Evolutionary conservation across 257 asterid species (phyloP), one percentile per base, ranked within the genome.

Genomic region (Solanum pinnatisectum): DNA sequence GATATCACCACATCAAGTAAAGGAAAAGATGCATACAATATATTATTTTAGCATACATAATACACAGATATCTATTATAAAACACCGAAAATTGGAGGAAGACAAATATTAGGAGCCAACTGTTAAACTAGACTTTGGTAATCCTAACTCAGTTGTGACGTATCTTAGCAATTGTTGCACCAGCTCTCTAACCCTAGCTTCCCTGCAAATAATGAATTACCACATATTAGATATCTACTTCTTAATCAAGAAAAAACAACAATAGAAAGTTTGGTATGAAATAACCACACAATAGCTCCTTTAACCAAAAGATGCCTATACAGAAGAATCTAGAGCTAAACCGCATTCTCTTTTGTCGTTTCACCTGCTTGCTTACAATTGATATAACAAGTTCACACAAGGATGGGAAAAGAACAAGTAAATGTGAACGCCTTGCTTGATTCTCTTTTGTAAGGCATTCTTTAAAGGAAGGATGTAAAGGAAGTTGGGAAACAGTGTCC

Each of bases 381-480:
- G 99, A 95, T 87, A 93, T 86, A 83, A 97, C 98, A 87, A 97
- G 99, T 87, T 97, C 99, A 91, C 99, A 94, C 46, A 97, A 93
- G 65, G 99, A 90, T 86, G 99, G 96, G 76, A 96, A 92, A 86
- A 97, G 92, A 89, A 95, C 95, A 90, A 96, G 93, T 91, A 97
- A 93, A 92, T 97, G 99, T 15, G 97, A 89, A 36, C 94, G 94
- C 60, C 92, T 91, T 85, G 88, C 91, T 78, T 40, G 87, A 84
- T 88, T 90, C 71, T 90, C 94, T 85, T 84, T 90, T 37, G 87
- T 79, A 70, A 92, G 40, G 87, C 93, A 94, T 87, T 90, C 94
- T 92, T 88, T 93, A 36, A 97, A 92, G 90, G 88, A 89, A 78
- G 91, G 93, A 89, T 60, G 95, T 91, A 96, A 91, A 88, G 98